Evolutionary conservation across 1,284 basidiomycete genomes (phyloP), one percentile per base, ranked within the genome.

Genomic region (Trametes versicolor): DNA sequence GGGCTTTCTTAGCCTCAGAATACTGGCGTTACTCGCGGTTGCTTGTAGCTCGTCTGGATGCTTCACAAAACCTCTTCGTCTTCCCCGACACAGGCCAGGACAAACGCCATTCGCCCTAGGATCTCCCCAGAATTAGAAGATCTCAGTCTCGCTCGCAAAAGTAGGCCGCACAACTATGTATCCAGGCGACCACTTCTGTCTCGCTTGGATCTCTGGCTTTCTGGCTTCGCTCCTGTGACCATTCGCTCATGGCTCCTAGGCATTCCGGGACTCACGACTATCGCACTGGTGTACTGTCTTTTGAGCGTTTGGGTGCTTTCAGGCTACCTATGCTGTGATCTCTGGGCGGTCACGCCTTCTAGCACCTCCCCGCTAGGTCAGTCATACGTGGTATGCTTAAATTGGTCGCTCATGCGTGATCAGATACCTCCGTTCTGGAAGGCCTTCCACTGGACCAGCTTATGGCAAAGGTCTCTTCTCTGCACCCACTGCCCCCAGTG

Each of bases 391-490:
- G 19, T 2, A 13, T 3, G 41, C 15, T 27, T 17, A 21, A 10
- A n/a, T 1, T 32, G 2, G 36, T 29, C n/a, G 43, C 19, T 36
- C 4, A 43, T 4, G 9, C 2, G 15, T 25, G 36, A n/a, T 2
- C 50, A 61, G 63, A 66, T 29, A 4, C 47, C n/a, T 68, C 67
- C 32, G 58, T 67, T 27, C 62, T 76, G 6, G 62, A 74, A 32
- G 17, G 41, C 21, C 69, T 79, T 5, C 66, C 76, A 0, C 41
- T 70, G 2, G 66, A 69, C 7, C 65, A 73, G 47, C 66, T 79
- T 0, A 58, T 79, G 12, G 72, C 75, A 1, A 79, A 77, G 62
- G 49, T 77, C 17, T 73, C 75, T 15, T 66, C 73, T 0, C 39
- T 76, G 15, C 68, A 71, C 23, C 74, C 76, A 25, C 61, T 52